phyloP scores from a whole-genome alignment of 768 basidiomycete genomes.

The Tricholoma hemisulphureum region DNA sequence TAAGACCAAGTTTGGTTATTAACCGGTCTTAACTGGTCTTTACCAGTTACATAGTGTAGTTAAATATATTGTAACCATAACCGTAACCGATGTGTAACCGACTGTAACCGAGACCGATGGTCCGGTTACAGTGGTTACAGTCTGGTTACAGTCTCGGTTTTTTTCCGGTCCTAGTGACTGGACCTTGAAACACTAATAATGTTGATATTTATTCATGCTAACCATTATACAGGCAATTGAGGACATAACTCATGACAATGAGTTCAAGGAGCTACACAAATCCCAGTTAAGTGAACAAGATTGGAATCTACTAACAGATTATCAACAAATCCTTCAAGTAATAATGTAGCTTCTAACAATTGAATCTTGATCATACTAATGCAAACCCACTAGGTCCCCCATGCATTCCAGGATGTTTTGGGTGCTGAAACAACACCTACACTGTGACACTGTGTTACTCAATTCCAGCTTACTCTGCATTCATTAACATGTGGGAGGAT shows the following conservation, averaged over 20 bases:
- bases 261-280: slow-evolving; percentile 20
- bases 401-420: slow-evolving; percentile 26
- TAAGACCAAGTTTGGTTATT: too few species aligned
- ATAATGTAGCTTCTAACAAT: slow-evolving; percentile 11
- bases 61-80: too few species aligned
- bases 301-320: slow-evolving; percentile 24
- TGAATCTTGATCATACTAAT: background rate
- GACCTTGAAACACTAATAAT: too few species aligned
- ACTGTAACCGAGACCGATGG: too few species aligned
- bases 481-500: slow-evolving; percentile 22
- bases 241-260: slow-evolving; percentile 17
- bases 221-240: slow-evolving; percentile 23
- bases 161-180: too few species aligned
- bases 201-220: slow-evolving; percentile 1
- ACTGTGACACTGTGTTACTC: slow-evolving; percentile 22
- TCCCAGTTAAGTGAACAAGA: slow-evolving; percentile 19
- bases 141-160: too few species aligned
- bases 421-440: slow-evolving; percentile 17
- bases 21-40: too few species aligned
- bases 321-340: slow-evolving; percentile 26
- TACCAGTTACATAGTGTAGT: too few species aligned
- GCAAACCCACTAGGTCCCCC: slow-evolving; percentile 19
- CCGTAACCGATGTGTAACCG: too few species aligned
- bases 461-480: slow-evolving; percentile 25
- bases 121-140: too few species aligned